Evolutionary conservation across 2,329 filamentous ascomycete species (phyloP).

Genomic region (Aspergillus viridinutans): DNA sequence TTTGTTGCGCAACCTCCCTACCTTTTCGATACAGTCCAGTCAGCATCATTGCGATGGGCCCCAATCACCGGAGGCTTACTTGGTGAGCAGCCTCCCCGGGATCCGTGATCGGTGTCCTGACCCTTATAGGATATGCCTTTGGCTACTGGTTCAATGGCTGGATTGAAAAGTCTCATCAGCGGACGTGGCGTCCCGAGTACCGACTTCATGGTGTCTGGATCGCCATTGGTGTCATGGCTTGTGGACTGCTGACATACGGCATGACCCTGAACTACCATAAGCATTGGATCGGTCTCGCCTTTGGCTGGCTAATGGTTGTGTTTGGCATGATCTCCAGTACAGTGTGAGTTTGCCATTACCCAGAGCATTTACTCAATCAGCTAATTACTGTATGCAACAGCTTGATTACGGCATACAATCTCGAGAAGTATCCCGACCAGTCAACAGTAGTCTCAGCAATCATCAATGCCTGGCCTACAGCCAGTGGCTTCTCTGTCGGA

Average conservation of each 20-base stretch:
- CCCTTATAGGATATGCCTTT: conserved; percentile 24
- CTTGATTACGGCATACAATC: conserved; percentile 33
- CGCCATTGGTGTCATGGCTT: conserved; percentile 27
- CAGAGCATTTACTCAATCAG: background rate
- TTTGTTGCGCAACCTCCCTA: conserved; percentile 34
- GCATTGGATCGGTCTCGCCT: conserved; percentile 35
- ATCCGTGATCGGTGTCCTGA: background rate
- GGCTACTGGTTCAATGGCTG: conserved; percentile 36
- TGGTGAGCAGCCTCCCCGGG: conserved; percentile 14
- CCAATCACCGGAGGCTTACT: conserved; percentile 31
- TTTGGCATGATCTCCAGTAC: conserved; percentile 33
- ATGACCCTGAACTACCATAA: conserved; percentile 31
- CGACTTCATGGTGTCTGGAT: conserved; percentile 36
- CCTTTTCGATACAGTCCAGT: conserved; percentile 30
- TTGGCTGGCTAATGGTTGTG: conserved; percentile 37
- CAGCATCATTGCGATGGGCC: conserved; percentile 36
- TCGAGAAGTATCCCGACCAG: conserved; percentile 35
- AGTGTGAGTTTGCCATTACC: conserved; percentile 22
- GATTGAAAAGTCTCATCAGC: conserved; percentile 22
- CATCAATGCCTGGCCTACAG: conserved; percentile 38
- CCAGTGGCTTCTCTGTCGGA: conserved; percentile 35
- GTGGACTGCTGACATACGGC: conserved; percentile 32
- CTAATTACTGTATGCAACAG: conserved; percentile 7
- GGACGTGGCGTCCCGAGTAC: conserved; percentile 28
- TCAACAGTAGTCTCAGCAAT: conserved; percentile 33